These are phyloP conservation scores for Starmerella vitae DNA, from an alignment of 805 yeast genomes.

Conservation along the genomic window DNA sequence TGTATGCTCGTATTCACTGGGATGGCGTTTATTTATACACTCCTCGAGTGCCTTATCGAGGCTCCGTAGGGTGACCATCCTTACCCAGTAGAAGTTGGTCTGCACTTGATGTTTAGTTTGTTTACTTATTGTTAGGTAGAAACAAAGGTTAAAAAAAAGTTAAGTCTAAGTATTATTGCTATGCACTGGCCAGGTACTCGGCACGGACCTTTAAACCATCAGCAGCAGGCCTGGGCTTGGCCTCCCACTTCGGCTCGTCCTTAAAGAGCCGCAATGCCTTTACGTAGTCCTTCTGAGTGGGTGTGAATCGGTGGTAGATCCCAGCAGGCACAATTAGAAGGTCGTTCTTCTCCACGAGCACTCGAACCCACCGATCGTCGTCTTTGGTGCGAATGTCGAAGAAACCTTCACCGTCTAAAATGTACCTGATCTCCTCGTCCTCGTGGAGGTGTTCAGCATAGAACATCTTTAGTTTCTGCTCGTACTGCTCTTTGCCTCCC, in stretches of 20 bases:
- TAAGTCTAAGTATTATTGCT: no score
- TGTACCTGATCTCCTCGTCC: slow-evolving; percentile 91
- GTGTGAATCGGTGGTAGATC: slow-evolving; percentile 83
- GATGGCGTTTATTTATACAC: slow-evolving; percentile 11
- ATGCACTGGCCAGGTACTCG: slow-evolving; percentile 8
- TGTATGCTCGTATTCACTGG: slow-evolving; percentile 6
- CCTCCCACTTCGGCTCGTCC: slow-evolving; percentile 88
- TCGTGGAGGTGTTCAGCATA: slow-evolving; percentile 85
- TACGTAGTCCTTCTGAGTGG: slow-evolving; percentile 48
- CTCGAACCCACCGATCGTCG: slow-evolving; percentile 61
- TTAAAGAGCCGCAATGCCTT: slow-evolving; percentile 73
- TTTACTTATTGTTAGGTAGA: no score
- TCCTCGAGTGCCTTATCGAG: slow-evolving; percentile 20
- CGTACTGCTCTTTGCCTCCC: slow-evolving; percentile 44
- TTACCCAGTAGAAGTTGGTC: no score
- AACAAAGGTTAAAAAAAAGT: no score
- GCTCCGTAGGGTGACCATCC: slow-evolving; percentile 7
- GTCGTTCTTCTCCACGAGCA: slow-evolving; percentile 50
- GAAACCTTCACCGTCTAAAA: slow-evolving; percentile 78
- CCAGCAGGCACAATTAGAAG: slow-evolving; percentile 66
- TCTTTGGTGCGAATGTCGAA: slow-evolving; percentile 67
- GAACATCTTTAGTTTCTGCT: slow-evolving; percentile 53
- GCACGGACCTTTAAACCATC: slow-evolving; percentile 8
- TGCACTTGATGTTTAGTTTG: no score
- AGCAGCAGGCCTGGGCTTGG: slow-evolving; percentile 13